Evolutionary conservation across 768 basidiomycete species (phyloP).

Genomic region (Tricholoma saponaceum): DNA sequence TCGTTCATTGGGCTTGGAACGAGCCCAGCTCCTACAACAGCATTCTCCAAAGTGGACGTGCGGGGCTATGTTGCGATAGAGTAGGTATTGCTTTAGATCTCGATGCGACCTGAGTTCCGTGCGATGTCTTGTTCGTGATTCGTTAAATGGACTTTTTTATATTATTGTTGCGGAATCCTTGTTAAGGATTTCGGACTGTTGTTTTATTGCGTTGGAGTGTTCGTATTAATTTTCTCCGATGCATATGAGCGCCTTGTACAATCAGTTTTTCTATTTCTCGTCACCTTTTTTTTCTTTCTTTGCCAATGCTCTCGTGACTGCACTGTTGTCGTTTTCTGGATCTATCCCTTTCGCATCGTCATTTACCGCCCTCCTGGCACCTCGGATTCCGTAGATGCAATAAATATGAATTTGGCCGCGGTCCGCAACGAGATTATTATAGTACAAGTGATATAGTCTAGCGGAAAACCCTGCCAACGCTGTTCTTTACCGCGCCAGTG

Average conservation of each 20-base stretch:
- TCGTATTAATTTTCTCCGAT: neutral
- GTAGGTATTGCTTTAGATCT: conserved; percentile 16
- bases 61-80: conserved; percentile 71
- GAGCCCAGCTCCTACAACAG: conserved; percentile 73
- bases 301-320: conserved; percentile 5
- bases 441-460: neutral
- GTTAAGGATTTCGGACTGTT: conserved; percentile 9
- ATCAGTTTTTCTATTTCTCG: conserved; percentile 2
- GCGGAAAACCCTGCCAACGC: conserved; percentile 75
- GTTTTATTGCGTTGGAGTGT: conserved; percentile 11
- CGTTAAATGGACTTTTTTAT: conserved; percentile 14
- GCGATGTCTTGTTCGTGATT: too few relatives aligned
- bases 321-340: neutral
- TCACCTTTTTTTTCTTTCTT: conserved; percentile 20
- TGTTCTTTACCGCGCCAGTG: conserved; percentile 76
- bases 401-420: conserved; percentile 7
- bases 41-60: conserved; percentile 79
- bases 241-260: conserved; percentile 12
- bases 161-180: neutral
- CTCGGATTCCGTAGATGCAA: conserved; percentile 6
- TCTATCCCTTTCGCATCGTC: neutral
- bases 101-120: conserved; percentile 16
- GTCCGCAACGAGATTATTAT: conserved; percentile 1
- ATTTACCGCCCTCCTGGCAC: conserved; percentile 1
- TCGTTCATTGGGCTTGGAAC: conserved; percentile 72